Percentiles rank a stretch among this genome's conserved stretches.
phyloP scores from a whole-genome alignment of 129 eudicot species.

The Centella asiatica region DNA sequence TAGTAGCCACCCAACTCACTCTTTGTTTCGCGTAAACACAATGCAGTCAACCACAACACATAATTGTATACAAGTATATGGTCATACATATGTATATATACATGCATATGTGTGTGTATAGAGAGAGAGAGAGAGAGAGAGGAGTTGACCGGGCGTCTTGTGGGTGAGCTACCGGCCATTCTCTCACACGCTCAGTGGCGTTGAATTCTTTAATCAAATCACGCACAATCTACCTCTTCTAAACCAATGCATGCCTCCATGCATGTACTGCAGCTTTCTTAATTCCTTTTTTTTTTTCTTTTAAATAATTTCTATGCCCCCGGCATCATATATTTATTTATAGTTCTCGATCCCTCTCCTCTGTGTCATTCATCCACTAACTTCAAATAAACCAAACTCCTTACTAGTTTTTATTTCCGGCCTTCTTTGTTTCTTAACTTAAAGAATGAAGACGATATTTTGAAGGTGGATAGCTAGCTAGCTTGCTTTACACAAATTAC shows the following conservation, averaged over 20 bases:
- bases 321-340: neutral
- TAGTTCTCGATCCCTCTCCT: neutral
- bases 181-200: slow-evolving; percentile 90
- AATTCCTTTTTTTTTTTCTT: neutral
- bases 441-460: too few relatives aligned
- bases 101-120: neutral
- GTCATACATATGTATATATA: neutral
- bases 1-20: neutral
- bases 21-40: neutral
- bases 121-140: slow-evolving; percentile 14
- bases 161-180: slow-evolving; percentile 90
- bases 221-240: slow-evolving; percentile 33
- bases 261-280: neutral
- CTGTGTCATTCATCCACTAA: neutral
- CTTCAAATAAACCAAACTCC: neutral
- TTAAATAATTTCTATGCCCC: neutral
- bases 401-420: too few relatives aligned
- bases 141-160: slow-evolving; percentile 76
- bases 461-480: too few relatives aligned
- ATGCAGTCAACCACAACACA: neutral
- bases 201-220: slow-evolving; percentile 89
- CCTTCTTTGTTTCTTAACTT: too few relatives aligned
- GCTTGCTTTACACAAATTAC: too few relatives aligned
- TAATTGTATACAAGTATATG: neutral
- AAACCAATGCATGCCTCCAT: neutral